Conservation (phyloP, 2,329 filamentous ascomycete genomes). For the Thermochaetoides dissita region DNA sequence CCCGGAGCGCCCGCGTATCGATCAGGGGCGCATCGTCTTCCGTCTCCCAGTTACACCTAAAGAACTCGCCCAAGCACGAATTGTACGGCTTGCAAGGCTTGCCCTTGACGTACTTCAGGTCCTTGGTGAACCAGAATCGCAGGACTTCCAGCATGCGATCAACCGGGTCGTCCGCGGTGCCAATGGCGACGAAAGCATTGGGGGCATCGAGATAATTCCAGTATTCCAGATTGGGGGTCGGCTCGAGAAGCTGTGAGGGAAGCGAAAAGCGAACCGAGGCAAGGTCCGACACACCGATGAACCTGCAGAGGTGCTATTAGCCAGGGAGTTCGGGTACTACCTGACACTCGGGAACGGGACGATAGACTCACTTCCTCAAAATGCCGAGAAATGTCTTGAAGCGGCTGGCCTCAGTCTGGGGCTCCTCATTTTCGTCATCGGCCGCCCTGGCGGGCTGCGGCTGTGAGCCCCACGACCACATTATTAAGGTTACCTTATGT, state of each 20-base stretch:
- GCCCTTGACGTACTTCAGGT: conserved; percentile 96
- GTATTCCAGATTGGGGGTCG: conserved; percentile 93
- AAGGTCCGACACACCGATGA: conserved; percentile 91
- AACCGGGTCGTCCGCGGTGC: conserved; percentile 78
- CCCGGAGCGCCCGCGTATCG: conserved; percentile 31
- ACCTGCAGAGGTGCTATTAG: conserved; percentile 41
- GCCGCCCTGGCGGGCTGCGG: too few relatives aligned
- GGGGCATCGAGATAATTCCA: conserved; percentile 97
- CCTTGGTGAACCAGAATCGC: conserved; percentile 98
- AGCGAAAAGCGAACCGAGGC: conserved; percentile 91
- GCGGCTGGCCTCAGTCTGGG: conserved; percentile 69
- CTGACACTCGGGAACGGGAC: too few relatives aligned
- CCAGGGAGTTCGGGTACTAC: not conserved
- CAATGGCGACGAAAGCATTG: conserved; percentile 71
- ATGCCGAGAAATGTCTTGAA: conserved; percentile 79
- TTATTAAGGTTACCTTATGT: too few relatives aligned
- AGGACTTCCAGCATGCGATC: conserved; percentile 91
- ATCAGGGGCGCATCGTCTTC: conserved; percentile 62
- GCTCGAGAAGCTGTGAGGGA: conserved; percentile 87
- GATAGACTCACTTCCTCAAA: conserved; percentile 58
- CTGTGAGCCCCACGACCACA: too few relatives aligned
- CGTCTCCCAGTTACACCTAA: conserved; percentile 93
- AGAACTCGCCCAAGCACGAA: conserved; percentile 92
- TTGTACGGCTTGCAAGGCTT: conserved; percentile 99
- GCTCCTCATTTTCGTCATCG: conserved; percentile 23